These are phyloP conservation scores for Calonectria pseudoreteaudii DNA, from an alignment of 2,329 filamentous ascomycete genomes.

Conservation along the genomic window DNA sequence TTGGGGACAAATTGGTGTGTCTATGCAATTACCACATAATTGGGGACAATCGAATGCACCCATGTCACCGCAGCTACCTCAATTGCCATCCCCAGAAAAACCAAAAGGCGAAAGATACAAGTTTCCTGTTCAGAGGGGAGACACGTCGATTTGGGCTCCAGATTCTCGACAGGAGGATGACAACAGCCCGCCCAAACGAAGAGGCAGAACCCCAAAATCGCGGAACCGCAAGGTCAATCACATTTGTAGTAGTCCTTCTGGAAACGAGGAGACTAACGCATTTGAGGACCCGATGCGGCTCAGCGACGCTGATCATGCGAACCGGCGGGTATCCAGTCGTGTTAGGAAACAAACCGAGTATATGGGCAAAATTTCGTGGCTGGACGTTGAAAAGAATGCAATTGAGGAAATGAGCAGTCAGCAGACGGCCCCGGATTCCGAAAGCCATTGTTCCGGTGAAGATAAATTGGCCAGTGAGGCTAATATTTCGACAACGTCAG, in stretches of 20 bases:
- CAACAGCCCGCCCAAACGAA: slow-evolving; percentile 1
- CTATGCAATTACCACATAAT: background rate
- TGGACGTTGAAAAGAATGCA: slow-evolving; percentile 33
- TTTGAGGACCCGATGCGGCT: background rate
- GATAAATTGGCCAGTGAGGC: background rate
- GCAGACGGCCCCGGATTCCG: slow-evolving; percentile 20
- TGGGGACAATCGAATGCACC: background rate
- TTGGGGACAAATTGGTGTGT: background rate
- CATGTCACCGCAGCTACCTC: background rate
- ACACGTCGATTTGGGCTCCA: slow-evolving; percentile 51
- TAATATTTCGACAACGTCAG: background rate
- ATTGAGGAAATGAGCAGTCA: slow-evolving; percentile 29
- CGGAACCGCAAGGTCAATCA: background rate
- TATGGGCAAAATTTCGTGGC: slow-evolving; percentile 46
- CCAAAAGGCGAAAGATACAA: slow-evolving; percentile 45
- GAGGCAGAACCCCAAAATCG: background rate
- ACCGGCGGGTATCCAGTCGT: slow-evolving; percentile 42
- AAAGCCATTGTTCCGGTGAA: slow-evolving; percentile 9
- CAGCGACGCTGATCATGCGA: slow-evolving; percentile 22
- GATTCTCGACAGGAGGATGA: slow-evolving; percentile 22
- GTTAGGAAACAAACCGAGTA: slow-evolving; percentile 45
- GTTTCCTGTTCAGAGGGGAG: slow-evolving; percentile 45
- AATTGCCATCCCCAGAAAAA: slow-evolving; percentile 21
- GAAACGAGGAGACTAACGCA: background rate
- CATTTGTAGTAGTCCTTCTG: background rate